Percentiles rank a stretch among this genome's conserved stretches.
Conservation (phyloP, 2,329 filamentous ascomycete species). For the Colletotrichum sp. region DNA sequence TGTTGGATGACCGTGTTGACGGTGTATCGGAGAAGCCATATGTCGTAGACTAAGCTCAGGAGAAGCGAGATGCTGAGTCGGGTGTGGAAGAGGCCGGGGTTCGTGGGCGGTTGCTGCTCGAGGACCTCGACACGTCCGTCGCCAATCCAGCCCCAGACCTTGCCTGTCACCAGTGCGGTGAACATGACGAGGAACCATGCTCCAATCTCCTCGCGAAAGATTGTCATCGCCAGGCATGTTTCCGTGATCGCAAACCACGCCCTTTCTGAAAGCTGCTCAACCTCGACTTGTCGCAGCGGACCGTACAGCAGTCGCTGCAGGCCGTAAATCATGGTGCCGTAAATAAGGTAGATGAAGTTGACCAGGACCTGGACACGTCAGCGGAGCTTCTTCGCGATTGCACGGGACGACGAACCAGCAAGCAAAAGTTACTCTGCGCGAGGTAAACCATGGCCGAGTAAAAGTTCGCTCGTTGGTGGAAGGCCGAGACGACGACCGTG, state of each 20-base stretch:
- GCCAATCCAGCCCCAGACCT: slow-evolving; percentile 98
- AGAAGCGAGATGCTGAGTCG: slow-evolving; percentile 80
- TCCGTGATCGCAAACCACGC: slow-evolving; percentile 98
- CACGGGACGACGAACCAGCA: slow-evolving; percentile 70
- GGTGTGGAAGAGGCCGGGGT: slow-evolving; percentile 86
- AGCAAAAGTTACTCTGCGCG: slow-evolving; percentile 92
- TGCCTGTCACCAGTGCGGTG: slow-evolving; percentile 86
- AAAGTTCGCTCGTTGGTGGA: slow-evolving; percentile 96
- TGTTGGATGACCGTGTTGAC: slow-evolving; percentile 83
- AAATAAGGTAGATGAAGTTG: slow-evolving; percentile 85
- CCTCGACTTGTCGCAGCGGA: slow-evolving; percentile 87
- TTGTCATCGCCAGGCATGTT: slow-evolving; percentile 96
- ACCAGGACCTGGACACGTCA: slow-evolving; percentile 72
- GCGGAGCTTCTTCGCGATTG: neutral
- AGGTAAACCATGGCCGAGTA: slow-evolving; percentile 98
- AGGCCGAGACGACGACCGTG: slow-evolving; percentile 85
- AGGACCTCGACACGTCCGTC: slow-evolving; percentile 92
- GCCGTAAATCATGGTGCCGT: slow-evolving; percentile 81
- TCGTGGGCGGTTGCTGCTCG: slow-evolving; percentile 92
- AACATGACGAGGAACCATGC: slow-evolving; percentile 98
- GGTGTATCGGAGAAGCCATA: slow-evolving; percentile 81
- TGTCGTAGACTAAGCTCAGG: slow-evolving; percentile 80
- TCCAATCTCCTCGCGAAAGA: slow-evolving; percentile 93
- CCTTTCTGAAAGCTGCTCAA: slow-evolving; percentile 96
- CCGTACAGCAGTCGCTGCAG: slow-evolving; percentile 92